Evolutionary conservation across 768 basidiomycete species (phyloP).

Genomic region (Mycena olivaceomarginata): DNA sequence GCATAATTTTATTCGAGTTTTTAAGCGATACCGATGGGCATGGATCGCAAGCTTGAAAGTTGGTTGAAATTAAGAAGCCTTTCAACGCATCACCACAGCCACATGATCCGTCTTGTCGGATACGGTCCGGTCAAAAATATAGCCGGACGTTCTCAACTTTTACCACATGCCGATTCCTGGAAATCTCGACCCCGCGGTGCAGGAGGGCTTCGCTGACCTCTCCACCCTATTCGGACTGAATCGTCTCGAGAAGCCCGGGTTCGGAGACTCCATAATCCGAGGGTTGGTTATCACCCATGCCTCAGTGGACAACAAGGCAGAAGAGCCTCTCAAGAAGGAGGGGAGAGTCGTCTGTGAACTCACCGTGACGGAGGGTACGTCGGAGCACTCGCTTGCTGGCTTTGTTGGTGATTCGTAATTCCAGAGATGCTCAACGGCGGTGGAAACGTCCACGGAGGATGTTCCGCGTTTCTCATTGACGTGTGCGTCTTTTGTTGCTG

Average conservation of each 20-base stretch:
- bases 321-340: slow-evolving; percentile 54
- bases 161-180: background rate
- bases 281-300: slow-evolving; percentile 47
- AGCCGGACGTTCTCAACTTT: background rate
- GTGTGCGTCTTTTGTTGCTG: slow-evolving; percentile 6
- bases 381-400: background rate
- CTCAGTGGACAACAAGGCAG: slow-evolving; percentile 48
- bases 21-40: too few relatives aligned
- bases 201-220: background rate
- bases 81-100: too few relatives aligned
- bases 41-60: too few relatives aligned
- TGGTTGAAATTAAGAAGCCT: too few relatives aligned
- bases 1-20: too few relatives aligned
- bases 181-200: background rate
- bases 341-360: slow-evolving; percentile 54
- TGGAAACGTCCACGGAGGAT: slow-evolving; percentile 37
- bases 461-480: slow-evolving; percentile 37
- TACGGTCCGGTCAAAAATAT: background rate
- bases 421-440: slow-evolving; percentile 41
- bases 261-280: slow-evolving; percentile 44
- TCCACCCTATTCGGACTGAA: background rate
- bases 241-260: slow-evolving; percentile 14
- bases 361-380: slow-evolving; percentile 49
- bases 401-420: too few relatives aligned
- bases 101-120: background rate